These are phyloP conservation scores for Macrotyloma uniflorum DNA, from an alignment of 306 rosid species.

Conservation along the genomic window DNA sequence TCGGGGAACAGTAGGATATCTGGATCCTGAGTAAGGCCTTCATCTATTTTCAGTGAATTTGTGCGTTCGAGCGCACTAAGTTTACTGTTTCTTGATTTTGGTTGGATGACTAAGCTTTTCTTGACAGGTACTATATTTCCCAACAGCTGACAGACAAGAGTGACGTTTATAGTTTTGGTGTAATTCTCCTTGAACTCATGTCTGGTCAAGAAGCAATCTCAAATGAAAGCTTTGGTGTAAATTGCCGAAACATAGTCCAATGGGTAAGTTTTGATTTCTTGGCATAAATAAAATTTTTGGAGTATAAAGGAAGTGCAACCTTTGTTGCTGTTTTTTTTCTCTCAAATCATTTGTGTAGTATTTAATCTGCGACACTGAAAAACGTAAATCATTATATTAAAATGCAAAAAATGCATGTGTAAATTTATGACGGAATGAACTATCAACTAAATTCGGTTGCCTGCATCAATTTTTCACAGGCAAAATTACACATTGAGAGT, in stretches of 20 bases:
- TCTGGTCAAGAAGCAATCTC: slow-evolving; percentile 99
- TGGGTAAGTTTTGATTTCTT: slow-evolving; percentile 74
- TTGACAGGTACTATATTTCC: slow-evolving; percentile 86
- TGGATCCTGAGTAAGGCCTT: slow-evolving; percentile 92
- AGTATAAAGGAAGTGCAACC: background rate
- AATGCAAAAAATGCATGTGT: background rate
- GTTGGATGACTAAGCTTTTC: slow-evolving; percentile 16
- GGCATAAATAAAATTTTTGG: slow-evolving; percentile 6
- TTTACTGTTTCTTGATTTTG: slow-evolving; percentile 1
- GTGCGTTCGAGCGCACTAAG: slow-evolving; percentile 17
- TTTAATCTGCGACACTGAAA: background rate
- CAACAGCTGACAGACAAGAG: slow-evolving; percentile 98
- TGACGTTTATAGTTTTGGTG: slow-evolving; percentile 94
- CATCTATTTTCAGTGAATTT: slow-evolving; percentile 24
- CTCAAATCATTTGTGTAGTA: slow-evolving; percentile 9
- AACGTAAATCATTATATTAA: background rate
- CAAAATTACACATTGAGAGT: slow-evolving; percentile 83
- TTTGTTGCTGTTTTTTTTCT: background rate
- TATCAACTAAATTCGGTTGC: background rate
- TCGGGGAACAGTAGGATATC: slow-evolving; percentile 95
- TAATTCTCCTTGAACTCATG: slow-evolving; percentile 96
- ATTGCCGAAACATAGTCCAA: slow-evolving; percentile 93
- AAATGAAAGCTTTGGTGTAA: slow-evolving; percentile 82
- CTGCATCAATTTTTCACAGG: slow-evolving; percentile 54
- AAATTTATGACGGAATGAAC: background rate